These are phyloP conservation scores for Trichopus zeylanicus DNA, from an alignment of 116 monocot genomes.

Conservation along the genomic window DNA sequence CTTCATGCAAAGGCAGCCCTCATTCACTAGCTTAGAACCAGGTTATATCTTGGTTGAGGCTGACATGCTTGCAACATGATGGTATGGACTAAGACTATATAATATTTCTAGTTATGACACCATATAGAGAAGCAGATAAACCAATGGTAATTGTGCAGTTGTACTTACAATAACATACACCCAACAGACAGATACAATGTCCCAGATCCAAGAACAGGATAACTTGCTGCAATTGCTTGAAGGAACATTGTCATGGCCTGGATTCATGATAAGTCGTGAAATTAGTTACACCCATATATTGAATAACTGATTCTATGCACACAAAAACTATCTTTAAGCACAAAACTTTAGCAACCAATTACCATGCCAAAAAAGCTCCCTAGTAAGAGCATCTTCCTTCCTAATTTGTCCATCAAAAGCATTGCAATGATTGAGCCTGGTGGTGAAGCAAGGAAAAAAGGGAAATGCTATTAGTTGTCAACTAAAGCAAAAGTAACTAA, in stretches of 20 bases:
- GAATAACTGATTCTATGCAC: no score
- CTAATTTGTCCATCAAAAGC: slow-evolving; percentile 92
- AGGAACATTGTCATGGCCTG: slow-evolving; percentile 80
- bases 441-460: background rate
- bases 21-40: no score
- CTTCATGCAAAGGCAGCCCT: no score
- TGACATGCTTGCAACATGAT: no score
- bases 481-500: background rate
- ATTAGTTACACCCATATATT: no score
- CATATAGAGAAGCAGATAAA: no score
- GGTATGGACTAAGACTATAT: no score
- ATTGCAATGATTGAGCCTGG: slow-evolving; percentile 80
- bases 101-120: no score
- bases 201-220: slow-evolving; percentile 25
- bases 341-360: slow-evolving; percentile 2
- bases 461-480: background rate
- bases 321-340: no score
- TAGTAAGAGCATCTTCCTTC: slow-evolving; percentile 69
- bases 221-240: slow-evolving; percentile 60
- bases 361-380: slow-evolving; percentile 95
- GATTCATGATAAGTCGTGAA: no score
- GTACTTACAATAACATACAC: slow-evolving; percentile 82
- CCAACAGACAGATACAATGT: slow-evolving; percentile 82
- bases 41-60: no score
- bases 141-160: background rate